Percentiles rank a stretch among this genome's conserved stretches.
phyloP scores from a whole-genome alignment of 1,139 yeast genomes.

The Pichia inconspicua region DNA sequence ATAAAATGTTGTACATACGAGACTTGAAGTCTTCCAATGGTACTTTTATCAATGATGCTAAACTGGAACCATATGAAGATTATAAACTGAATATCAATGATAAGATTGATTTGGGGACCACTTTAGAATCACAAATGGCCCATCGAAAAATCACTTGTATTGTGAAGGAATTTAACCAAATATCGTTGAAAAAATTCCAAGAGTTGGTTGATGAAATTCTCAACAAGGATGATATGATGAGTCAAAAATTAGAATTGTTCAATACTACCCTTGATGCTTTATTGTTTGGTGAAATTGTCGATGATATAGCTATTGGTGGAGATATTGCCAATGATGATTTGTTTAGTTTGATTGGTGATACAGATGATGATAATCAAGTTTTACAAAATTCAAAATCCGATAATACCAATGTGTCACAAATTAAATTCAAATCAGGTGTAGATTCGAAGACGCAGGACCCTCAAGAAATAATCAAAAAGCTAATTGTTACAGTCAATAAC shows the following conservation, averaged over 20 bases:
- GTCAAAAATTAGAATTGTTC: constrained; percentile 30
- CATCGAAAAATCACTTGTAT: constrained; percentile 81
- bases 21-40: constrained; percentile 93
- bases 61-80: constrained; percentile 52
- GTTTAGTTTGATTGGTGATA: constrained; percentile 16
- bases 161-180: constrained; percentile 54
- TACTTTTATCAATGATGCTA: constrained; percentile 74
- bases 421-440: constrained; percentile 16
- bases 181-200: constrained; percentile 28
- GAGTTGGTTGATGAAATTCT: constrained; percentile 17
- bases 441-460: constrained; percentile 22
- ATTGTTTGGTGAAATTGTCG: constrained; percentile 63
- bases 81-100: constrained; percentile 67
- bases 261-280: constrained; percentile 55
- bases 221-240: constrained; percentile 20
- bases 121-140: constrained; percentile 72
- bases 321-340: constrained; percentile 17
- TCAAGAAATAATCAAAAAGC: constrained; percentile 26
- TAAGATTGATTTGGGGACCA: constrained; percentile 80
- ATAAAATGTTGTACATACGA: constrained; percentile 60
- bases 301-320: constrained; percentile 18
- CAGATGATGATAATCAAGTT: not conserved
- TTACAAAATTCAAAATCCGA: too few relatives aligned
- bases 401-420: not conserved
- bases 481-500: constrained; percentile 26